Evolutionary conservation across 2,329 filamentous ascomycete species (phyloP), one percentile per base, ranked within the genome.

Genomic region (Lachnellula arida): DNA sequence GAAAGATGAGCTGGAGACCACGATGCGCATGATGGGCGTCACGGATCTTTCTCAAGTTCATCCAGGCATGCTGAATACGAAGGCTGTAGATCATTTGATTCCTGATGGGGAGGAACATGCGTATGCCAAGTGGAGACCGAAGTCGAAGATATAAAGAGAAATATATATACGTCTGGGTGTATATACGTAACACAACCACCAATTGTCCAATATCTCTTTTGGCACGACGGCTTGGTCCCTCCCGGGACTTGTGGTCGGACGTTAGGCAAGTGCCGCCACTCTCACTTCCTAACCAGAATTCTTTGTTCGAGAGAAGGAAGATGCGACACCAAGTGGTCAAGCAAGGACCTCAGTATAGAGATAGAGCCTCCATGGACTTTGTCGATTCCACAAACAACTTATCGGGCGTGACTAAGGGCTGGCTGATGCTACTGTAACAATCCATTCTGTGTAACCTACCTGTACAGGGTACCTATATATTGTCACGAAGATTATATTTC

Each of bases 1-100:
- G 15, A 74, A 74, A 51, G 84, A 87, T 57, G 85, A 88, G 67
- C 68, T 88, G 4, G 79, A 84, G 61, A 85, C 81, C 2, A 82
- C 83, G 2, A 88, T 88, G 85, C 78, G 80, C 25, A 76, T 87
- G 67, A 80, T 85, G 55, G 85, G 85, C 2, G 75, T 87, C 35
- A 86, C 81, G 1, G 77, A 80, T 58, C 70, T 88, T 9, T 76
- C 80, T 52, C 76, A 86, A 65, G 76, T 84, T 5, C 79, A 85
- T 60, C 82, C 84, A 0, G 82, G 84, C 0, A 72, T 86, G 67
- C 69, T 87, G 23, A 85, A 86, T 55, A 79, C 78, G 0, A 66
- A 73, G n/a, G 74, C 72, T 1, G 71, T 79, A 5, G 77, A 80
- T 58, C 75, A 78, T 55, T 61, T 78, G 44, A 70, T 79, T 15